Evolutionary conservation across 2,329 filamentous ascomycete genomes (phyloP).

Genomic region (Aaosphaeria pasadenensis): DNA sequence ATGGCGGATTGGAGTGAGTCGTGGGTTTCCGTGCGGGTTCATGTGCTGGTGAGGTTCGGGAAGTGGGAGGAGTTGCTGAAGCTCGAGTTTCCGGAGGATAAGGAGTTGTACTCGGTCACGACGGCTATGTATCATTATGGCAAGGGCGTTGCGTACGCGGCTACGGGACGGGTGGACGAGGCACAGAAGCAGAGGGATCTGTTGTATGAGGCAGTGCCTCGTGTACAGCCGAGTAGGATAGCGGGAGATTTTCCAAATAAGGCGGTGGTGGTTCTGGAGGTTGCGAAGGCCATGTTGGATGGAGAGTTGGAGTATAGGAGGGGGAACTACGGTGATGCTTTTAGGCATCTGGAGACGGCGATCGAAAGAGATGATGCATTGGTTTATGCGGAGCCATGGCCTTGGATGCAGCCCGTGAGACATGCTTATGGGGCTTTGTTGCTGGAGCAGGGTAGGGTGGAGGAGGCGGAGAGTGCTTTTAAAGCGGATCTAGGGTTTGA

Average conservation of each 20-base stretch:
- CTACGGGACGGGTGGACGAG: slow-evolving; percentile 52
- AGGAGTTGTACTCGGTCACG: slow-evolving; percentile 64
- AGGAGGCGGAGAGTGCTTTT: slow-evolving; percentile 38
- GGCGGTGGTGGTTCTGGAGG: slow-evolving; percentile 59
- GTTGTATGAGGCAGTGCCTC: slow-evolving; percentile 52
- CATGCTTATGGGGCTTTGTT: slow-evolving; percentile 70
- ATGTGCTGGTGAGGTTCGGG: slow-evolving; percentile 72
- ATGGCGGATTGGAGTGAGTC: slow-evolving; percentile 80
- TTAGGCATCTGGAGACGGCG: slow-evolving; percentile 55
- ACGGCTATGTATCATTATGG: slow-evolving; percentile 68
- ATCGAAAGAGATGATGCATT: slow-evolving; percentile 61
- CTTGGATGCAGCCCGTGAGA: slow-evolving; percentile 73
- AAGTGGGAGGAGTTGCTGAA: slow-evolving; percentile 64
- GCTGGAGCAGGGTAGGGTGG: slow-evolving; percentile 59
- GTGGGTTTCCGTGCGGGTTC: slow-evolving; percentile 65
- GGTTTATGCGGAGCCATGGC: slow-evolving; percentile 73
- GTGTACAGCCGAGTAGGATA: slow-evolving; percentile 59
- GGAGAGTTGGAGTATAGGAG: slow-evolving; percentile 72
- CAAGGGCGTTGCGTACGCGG: slow-evolving; percentile 64
- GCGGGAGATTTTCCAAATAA: slow-evolving; percentile 64
- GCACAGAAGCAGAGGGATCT: slow-evolving; percentile 51
- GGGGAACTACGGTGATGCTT: slow-evolving; percentile 57
- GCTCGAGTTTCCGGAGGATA: slow-evolving; percentile 56
- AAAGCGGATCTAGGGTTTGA: slow-evolving; percentile 42
- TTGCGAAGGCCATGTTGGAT: slow-evolving; percentile 63